Base-by-base conservation (phyloP, 2,329 filamentous ascomycete species). In the Ceratocystiopsis sp. region DNA sequence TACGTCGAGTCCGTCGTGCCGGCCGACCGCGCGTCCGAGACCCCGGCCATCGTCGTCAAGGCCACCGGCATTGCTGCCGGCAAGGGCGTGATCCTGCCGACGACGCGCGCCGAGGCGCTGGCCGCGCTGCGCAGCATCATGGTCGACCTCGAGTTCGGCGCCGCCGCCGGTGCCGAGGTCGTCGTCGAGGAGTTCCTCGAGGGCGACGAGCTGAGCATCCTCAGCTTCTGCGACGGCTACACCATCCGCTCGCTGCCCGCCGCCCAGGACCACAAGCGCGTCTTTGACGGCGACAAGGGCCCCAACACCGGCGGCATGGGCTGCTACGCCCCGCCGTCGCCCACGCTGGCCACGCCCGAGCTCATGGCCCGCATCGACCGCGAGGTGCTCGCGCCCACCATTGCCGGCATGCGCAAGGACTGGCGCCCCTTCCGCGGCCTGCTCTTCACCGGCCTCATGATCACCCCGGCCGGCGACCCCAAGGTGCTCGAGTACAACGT, bases 281-380 rank as follows among this genome's bases (percentile, higher is more conserved):
- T 93, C 50, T 83, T 82, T 42, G 91, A 98, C 55, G 84, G 83
- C 43, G 89, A 96, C 57, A 71, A 75, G 41, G 91, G 91, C 2
- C 84, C 86, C 35, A 96, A 96, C 64, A 96, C 91, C 2, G 91
- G 89, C 46, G 91, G 91, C 36, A 96, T 96, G 91, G 91, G 91
- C 42, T 94, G 86, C 57, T 96, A 96, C 61, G 86, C 87, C 15
- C 84, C 25, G 25, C 25, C 25, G 25, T 29, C 84, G n/a, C 93
- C 87, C 2, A 81, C 75, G 49, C 79, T 87, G 53, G 78, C 80
- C 29, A 81, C 80, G 0, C 73, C 77, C 42, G 75, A 80, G 48
- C 68, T 93, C n/a, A 71, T 91, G 16, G 79, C 79, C 16, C 70
- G 78, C 47, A 77, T 98, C 48, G 80, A 95, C 57, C 69, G 70